Evolutionary conservation across 1,284 basidiomycete genomes (phyloP).

Genomic region (Rhodofomes roseus): DNA sequence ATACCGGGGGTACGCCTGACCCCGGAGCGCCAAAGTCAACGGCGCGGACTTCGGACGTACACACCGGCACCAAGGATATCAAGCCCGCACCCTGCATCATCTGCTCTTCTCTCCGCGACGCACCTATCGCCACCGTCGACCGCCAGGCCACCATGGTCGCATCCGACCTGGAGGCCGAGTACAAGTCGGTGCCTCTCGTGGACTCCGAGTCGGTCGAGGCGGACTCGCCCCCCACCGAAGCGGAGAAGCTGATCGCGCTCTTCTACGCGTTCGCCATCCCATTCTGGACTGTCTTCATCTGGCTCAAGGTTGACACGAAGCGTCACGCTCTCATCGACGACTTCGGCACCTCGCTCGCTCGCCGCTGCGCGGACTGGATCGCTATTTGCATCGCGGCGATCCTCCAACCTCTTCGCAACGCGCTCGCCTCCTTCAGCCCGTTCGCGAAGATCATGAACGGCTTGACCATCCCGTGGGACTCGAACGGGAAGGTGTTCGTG

Average conservation of each 20-base stretch:
- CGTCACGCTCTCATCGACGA: too few species aligned
- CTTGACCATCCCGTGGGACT: not conserved
- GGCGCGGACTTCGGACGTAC: not conserved
- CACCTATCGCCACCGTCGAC: not conserved
- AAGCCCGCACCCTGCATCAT: not conserved
- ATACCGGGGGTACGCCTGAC: not conserved
- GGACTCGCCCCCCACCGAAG: too few species aligned
- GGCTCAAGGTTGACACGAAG: too few species aligned
- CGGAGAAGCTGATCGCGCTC: too few species aligned
- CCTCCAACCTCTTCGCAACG: not conserved
- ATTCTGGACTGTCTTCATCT: too few species aligned
- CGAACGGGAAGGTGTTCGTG: not conserved
- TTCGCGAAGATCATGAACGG: too few species aligned
- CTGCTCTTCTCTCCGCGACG: not conserved
- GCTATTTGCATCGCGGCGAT: not conserved
- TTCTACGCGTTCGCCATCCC: too few species aligned
- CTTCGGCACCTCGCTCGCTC: too few species aligned
- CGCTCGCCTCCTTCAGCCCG: not conserved
- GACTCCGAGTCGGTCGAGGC: too few species aligned
- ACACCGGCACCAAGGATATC: not conserved
- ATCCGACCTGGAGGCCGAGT: not conserved
- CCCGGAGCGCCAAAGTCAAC: not conserved
- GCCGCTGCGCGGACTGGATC: too few species aligned
- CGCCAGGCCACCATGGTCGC: not conserved
- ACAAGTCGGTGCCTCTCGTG: not conserved